Conservation (phyloP, 805 yeast species). For the Gaillardinia entomophila region DNA sequence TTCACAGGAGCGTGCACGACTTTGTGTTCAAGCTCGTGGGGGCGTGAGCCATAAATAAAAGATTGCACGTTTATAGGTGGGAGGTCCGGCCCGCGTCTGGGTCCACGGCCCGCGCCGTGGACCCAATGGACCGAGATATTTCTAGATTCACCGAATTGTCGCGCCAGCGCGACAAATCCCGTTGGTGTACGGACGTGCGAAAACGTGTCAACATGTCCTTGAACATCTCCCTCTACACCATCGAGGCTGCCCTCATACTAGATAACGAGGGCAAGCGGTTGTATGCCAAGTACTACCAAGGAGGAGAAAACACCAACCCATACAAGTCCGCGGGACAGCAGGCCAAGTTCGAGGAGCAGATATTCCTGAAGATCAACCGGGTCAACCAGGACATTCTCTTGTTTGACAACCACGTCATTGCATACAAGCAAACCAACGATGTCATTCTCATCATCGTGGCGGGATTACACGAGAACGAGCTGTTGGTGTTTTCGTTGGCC, state of each 20-base stretch:
- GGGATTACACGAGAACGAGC: slow-evolving; percentile 77
- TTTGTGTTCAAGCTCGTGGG: slow-evolving; percentile 24
- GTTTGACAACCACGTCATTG: slow-evolving; percentile 71
- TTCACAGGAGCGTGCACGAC: slow-evolving; percentile 30
- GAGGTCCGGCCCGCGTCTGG: too few species aligned
- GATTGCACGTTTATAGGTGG: too few species aligned
- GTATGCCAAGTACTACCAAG: slow-evolving; percentile 76
- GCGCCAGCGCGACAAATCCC: too few species aligned
- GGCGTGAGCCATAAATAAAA: too few species aligned
- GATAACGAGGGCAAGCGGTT: slow-evolving; percentile 78
- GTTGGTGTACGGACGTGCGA: too few species aligned
- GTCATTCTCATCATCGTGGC: slow-evolving; percentile 68
- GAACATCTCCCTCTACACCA: slow-evolving; percentile 68
- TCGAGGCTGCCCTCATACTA: slow-evolving; percentile 73
- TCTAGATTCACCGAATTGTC: too few species aligned
- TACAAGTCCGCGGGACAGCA: slow-evolving; percentile 55
- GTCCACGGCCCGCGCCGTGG: too few species aligned
- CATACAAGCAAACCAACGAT: slow-evolving; percentile 84
- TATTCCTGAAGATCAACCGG: slow-evolving; percentile 74
- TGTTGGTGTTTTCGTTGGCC: slow-evolving; percentile 67
- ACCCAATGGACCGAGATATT: too few species aligned
- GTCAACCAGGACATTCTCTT: slow-evolving; percentile 75
- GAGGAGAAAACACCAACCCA: slow-evolving; percentile 41
- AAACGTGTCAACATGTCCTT: slow-evolving; percentile 31
- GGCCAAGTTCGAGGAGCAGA: slow-evolving; percentile 63